Conservation (phyloP, 2,329 filamentous ascomycete species). For the Fonsecaea monophora region DNA sequence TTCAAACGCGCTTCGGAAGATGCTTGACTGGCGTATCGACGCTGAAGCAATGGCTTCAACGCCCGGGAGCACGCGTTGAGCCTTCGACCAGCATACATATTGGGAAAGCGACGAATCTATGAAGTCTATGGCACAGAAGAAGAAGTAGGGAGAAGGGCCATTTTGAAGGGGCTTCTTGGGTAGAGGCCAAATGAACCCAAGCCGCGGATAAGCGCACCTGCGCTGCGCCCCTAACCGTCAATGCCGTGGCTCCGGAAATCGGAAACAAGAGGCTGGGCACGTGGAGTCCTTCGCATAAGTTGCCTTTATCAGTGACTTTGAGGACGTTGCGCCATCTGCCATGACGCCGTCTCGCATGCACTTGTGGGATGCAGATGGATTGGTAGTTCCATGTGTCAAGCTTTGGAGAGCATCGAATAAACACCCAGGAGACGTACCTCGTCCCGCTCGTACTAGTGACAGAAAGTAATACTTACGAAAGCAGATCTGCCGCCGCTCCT, state of each 20-base stretch:
- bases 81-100: conserved; percentile 30
- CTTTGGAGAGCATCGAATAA: background rate
- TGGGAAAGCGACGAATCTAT: background rate
- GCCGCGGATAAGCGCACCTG: conserved; percentile 30
- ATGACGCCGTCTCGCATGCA: background rate
- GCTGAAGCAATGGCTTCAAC: conserved; percentile 16
- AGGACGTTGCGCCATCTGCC: background rate
- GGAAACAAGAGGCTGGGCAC: background rate
- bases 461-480: background rate
- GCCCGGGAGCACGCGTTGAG: conserved; percentile 9
- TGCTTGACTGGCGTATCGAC: conserved; percentile 41
- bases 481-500: background rate
- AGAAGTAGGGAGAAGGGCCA: conserved; percentile 1
- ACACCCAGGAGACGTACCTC: background rate
- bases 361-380: background rate
- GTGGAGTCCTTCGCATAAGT: background rate
- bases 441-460: background rate
- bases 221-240: background rate
- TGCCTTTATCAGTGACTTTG: background rate
- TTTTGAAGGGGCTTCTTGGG: conserved; percentile 25
- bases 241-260: background rate
- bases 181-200: background rate
- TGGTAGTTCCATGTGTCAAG: background rate
- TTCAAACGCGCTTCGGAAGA: conserved; percentile 71
- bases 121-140: background rate